Conservation (phyloP, 352 stramenopile genomes). For the Lagenidium sp. region DNA sequence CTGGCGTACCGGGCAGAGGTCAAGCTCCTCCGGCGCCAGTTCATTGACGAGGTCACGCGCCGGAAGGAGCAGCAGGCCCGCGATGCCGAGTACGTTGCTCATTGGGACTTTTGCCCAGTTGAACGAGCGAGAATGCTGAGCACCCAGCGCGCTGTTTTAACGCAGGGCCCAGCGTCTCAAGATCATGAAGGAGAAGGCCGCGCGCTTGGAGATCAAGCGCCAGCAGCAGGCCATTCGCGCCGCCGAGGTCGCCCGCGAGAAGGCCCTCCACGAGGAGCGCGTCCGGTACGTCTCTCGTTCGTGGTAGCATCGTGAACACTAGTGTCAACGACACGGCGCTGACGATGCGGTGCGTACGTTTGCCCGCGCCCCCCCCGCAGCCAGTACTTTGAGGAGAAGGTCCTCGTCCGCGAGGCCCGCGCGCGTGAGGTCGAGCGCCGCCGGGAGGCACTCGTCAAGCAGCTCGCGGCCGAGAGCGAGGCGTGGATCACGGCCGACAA, state of each 20-base stretch:
- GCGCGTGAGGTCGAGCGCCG: constrained; percentile 52
- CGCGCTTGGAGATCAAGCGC: constrained; percentile 80
- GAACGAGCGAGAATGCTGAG: no score
- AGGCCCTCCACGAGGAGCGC: constrained; percentile 67
- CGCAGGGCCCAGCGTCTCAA: constrained; percentile 62
- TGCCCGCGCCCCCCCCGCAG: constrained; percentile 14
- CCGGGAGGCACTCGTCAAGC: constrained; percentile 53
- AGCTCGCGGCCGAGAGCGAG: constrained; percentile 46
- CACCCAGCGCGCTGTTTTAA: no score
- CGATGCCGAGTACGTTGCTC: constrained; percentile 65
- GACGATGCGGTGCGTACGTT: neutral
- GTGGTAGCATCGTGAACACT: no score
- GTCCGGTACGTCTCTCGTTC: constrained; percentile 53
- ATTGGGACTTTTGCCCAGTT: no score
- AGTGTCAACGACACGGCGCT: no score
- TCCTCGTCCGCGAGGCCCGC: constrained; percentile 52
- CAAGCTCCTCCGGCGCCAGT: constrained; percentile 53
- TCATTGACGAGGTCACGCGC: constrained; percentile 58
- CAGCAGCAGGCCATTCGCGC: constrained; percentile 79
- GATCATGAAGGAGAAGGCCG: constrained; percentile 84
- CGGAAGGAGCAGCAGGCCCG: constrained; percentile 73
- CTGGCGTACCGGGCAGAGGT: constrained; percentile 64
- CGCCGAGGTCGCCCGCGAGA: constrained; percentile 73
- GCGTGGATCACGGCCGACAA: constrained; percentile 71
- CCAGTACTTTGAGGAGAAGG: constrained; percentile 76